Conservation (phyloP, 2,329 filamentous ascomycete species). For the Exophiala bonariae region DNA sequence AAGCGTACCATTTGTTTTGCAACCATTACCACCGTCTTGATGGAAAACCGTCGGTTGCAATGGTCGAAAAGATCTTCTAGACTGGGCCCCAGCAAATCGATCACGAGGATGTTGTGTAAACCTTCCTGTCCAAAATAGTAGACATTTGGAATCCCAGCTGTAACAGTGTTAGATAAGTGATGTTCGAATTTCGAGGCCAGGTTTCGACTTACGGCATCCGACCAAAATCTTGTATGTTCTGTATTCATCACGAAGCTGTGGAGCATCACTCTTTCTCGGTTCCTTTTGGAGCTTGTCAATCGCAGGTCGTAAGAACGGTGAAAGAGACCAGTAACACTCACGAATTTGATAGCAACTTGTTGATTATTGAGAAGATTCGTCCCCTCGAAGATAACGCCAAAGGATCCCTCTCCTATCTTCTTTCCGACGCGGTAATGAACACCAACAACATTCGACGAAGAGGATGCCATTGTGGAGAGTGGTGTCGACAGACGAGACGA, state of each 20-base stretch:
- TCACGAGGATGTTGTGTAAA: constrained; percentile 97
- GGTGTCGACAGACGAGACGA: neutral
- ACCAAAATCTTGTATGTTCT: constrained; percentile 99
- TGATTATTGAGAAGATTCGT: constrained; percentile 99
- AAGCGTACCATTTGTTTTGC: constrained; percentile 88
- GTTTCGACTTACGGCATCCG: constrained; percentile 83
- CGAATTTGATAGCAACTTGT: constrained; percentile 99
- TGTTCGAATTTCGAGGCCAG: constrained; percentile 5
- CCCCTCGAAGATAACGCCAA: constrained; percentile 98
- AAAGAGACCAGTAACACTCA: constrained; percentile 52
- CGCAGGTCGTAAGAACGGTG: constrained; percentile 2
- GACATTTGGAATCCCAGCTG: constrained; percentile 97
- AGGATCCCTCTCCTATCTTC: constrained; percentile 98
- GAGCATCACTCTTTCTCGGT: constrained; percentile 97
- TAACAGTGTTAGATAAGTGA: constrained; percentile 21
- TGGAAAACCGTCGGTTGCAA: constrained; percentile 90
- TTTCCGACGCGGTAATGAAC: constrained; percentile 98
- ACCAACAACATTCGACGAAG: constrained; percentile 94
- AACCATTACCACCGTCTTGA: constrained; percentile 99
- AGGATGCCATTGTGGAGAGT: constrained; percentile 67
- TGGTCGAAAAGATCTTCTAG: constrained; percentile 97
- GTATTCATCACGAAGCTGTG: constrained; percentile 96
- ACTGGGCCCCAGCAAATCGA: constrained; percentile 91
- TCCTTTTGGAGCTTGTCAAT: constrained; percentile 59
- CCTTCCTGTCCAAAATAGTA: constrained; percentile 99